These are phyloP conservation scores for Acaromyces ingoldii DNA, from an alignment of 1,284 basidiomycete genomes.

Conservation along the genomic window DNA sequence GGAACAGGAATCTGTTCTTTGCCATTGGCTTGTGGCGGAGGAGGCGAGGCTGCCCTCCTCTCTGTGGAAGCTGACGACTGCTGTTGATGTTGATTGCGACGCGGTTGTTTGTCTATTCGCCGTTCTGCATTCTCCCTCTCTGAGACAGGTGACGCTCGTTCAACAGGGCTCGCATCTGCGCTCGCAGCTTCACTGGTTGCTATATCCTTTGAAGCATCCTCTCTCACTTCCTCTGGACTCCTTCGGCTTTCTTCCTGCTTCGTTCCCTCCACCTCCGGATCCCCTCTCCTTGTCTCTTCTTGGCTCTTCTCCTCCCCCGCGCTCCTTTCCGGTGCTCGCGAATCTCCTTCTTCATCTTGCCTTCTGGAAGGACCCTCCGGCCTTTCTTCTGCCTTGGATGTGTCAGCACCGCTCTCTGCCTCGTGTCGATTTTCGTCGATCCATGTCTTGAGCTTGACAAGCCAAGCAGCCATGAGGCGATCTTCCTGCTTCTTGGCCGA, in stretches of 20 bases:
- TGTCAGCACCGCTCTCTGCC: neutral
- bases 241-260: no score
- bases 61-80: neutral
- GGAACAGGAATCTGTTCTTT: no score
- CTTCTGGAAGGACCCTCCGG: neutral
- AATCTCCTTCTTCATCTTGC: neutral
- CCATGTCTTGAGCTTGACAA: constrained; percentile 34
- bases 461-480: constrained; percentile 38
- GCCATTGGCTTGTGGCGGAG: neutral
- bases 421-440: constrained; percentile 14
- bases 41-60: neutral
- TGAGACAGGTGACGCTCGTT: no score
- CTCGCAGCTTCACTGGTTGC: neutral
- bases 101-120: no score
- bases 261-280: no score
- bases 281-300: neutral
- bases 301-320: neutral
- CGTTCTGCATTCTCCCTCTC: no score
- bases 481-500: constrained; percentile 31
- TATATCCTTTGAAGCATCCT: neutral
- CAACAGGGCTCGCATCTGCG: no score
- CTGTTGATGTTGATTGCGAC: neutral
- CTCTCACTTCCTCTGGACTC: neutral
- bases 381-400: neutral
- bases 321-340: neutral